Evolutionary conservation across 169 alveolate genomes (phyloP), one percentile per base, ranked within the genome.

Genomic region (Plasmodium inui): DNA sequence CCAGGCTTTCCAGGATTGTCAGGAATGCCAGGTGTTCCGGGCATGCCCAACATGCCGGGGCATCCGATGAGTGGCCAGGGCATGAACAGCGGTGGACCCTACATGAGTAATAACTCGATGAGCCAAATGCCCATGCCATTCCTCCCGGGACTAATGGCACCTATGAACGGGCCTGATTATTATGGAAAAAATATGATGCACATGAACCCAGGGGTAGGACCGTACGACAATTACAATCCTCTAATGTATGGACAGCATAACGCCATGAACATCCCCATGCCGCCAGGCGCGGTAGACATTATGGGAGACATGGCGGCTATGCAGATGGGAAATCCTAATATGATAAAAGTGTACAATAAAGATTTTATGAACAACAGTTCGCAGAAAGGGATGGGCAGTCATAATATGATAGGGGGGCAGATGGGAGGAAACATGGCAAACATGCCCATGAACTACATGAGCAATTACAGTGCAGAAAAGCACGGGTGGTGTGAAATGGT

Each of bases 401-500:
- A 78, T 79, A 37, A 78, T 79, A 37, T 78, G 80, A 78, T 46
- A 5, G 74, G 74, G 4, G 74, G 37, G 14, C 74, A n/a, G 12
- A 76, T 88, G 82, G 81, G 70, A 14, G 79, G 37, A 34, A 22
- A 46, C 61, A 57, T 78, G 82, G 44, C 78, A 61, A 85, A 46
- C 44, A 50, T 76, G 41, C 55, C 32, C 39, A 26, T 67, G 46
- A 88, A 79, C 39, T 76, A 78, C 50, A 44, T 88, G 94, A 61
- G 14, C 39, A 78, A 70, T 30, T 55, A 5, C 46, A 79, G 70
- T 88, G 46, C 46, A 39, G 88, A 88, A 34, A 88, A 78, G 30
- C 94, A 88, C 44, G 94, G 94, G 55, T 97, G 98, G 98, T 92
- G 94, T 80, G 96, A 96, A 80, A 96, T 91, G 92, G 92, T 95